Evolutionary conservation across 2,329 filamentous ascomycete species (phyloP).

Genomic region (Aurifilum marmelostoma): DNA sequence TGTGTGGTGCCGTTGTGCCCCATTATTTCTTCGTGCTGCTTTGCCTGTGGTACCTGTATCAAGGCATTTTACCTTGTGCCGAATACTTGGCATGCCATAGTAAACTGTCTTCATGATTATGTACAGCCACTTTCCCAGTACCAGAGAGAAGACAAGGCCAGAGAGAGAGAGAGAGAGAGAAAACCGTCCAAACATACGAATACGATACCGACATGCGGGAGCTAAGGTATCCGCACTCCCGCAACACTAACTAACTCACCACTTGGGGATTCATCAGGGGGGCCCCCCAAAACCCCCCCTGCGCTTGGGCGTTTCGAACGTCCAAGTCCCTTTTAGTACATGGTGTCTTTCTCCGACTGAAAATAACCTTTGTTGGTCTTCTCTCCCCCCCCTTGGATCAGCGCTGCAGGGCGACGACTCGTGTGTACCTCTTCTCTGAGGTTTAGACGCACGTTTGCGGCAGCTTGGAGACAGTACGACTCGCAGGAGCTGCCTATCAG

Average conservation of each 20-base stretch:
- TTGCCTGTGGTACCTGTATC: no score
- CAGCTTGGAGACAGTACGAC: not conserved
- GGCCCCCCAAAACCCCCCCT: no score
- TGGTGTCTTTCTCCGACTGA: no score
- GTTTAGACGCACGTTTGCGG: not conserved
- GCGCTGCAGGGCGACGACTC: not conserved
- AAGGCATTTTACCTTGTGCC: no score
- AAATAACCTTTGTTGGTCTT: constrained; percentile 23
- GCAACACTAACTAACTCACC: not conserved
- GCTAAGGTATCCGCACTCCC: not conserved
- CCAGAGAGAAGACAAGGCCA: no score
- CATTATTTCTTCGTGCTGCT: no score
- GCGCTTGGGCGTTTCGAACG: constrained; percentile 2
- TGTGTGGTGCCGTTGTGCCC: no score
- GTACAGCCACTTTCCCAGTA: no score
- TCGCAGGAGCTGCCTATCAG: no score
- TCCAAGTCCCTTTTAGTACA: not conserved
- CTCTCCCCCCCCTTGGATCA: not conserved
- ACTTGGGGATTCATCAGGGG: not conserved
- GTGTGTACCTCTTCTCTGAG: not conserved
- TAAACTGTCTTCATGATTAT: no score
- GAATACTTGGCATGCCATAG: no score
- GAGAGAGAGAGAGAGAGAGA: not conserved
- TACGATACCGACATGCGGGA: constrained; percentile 1
- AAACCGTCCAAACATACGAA: not conserved